phyloP scores from a whole-genome alignment of 768 basidiomycete genomes.

The Lanmaoa pseudosensibilis region DNA sequence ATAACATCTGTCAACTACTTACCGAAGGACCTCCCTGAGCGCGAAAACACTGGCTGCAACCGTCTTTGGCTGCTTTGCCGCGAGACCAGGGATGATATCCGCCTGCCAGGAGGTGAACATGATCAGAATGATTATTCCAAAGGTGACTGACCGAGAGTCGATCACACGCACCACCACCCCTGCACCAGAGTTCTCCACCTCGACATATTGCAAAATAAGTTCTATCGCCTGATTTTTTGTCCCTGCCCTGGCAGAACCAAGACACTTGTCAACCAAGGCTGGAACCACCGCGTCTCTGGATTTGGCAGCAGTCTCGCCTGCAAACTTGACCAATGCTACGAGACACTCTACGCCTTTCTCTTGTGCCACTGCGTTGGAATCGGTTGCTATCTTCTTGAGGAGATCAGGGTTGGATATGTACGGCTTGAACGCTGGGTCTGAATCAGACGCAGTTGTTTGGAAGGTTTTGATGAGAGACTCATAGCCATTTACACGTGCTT shows the following conservation, averaged over 20 bases:
- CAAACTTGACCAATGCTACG: slow-evolving; percentile 82
- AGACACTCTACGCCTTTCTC: slow-evolving; percentile 95
- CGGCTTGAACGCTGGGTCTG: slow-evolving; percentile 90
- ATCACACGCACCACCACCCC: slow-evolving; percentile 79
- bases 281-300: slow-evolving; percentile 81
- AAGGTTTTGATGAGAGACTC: slow-evolving; percentile 85
- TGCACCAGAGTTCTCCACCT: slow-evolving; percentile 86
- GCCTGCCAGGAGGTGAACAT: slow-evolving; percentile 44
- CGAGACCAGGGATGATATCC: slow-evolving; percentile 81
- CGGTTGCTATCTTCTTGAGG: slow-evolving; percentile 84
- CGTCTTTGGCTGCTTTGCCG: slow-evolving; percentile 92
- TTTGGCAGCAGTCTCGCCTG: slow-evolving; percentile 84
- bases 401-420: slow-evolving; percentile 76
- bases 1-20: slow-evolving; percentile 26
- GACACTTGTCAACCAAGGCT: slow-evolving; percentile 93
- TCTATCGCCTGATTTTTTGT: slow-evolving; percentile 89
- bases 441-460: slow-evolving; percentile 85
- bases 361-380: slow-evolving; percentile 95
- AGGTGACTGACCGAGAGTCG: slow-evolving; percentile 27
- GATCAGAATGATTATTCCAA: slow-evolving; percentile 21
- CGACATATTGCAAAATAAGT: slow-evolving; percentile 84
- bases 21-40: slow-evolving; percentile 86
- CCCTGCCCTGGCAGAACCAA: slow-evolving; percentile 86
- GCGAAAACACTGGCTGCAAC: slow-evolving; percentile 78
- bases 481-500: slow-evolving; percentile 93